Evolutionary conservation across 306 rosid genomes (phyloP).

Genomic region (Corylus heterophylla): DNA sequence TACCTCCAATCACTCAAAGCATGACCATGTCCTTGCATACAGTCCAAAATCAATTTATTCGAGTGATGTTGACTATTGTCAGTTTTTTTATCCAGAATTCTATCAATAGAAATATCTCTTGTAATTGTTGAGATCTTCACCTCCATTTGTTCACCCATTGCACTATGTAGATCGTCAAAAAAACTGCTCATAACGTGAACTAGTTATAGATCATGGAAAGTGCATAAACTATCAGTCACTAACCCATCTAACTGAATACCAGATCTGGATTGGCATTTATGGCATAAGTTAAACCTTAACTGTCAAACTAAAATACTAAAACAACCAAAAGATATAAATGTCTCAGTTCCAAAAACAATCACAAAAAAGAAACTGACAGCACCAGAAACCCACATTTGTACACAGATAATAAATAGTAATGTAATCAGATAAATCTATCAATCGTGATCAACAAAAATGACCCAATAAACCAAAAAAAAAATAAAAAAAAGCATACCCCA

Average conservation of each 20-base stretch:
- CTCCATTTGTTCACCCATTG: not conserved
- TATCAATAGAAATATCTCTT: not conserved
- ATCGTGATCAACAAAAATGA: constrained; percentile 1
- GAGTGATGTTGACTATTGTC: not conserved
- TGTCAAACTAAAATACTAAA: constrained; percentile 11
- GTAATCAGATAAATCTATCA: constrained; percentile 11
- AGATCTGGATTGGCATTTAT: constrained; percentile 53
- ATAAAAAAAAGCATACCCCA: constrained; percentile 60
- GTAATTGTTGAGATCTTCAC: constrained; percentile 20
- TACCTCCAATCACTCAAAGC: not conserved
- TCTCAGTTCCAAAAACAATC: not conserved
- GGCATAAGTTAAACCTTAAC: constrained; percentile 12
- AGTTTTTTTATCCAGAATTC: not conserved
- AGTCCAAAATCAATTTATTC: constrained; percentile 3
- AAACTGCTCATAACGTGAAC: constrained; percentile 12
- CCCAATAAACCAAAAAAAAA: constrained; percentile 3
- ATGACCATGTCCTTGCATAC: not conserved
- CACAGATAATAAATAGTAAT: constrained; percentile 18
- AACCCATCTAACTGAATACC: constrained; percentile 15
- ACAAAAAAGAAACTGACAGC: not conserved
- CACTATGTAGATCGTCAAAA: not conserved
- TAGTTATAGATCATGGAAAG: constrained; percentile 21
- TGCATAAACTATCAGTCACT: not conserved
- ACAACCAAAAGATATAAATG: not conserved
- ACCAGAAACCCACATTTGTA: constrained; percentile 1